These are phyloP conservation scores for Cyamopsis tetragonoloba DNA, from an alignment of 306 rosid species.

Conservation along the genomic window DNA sequence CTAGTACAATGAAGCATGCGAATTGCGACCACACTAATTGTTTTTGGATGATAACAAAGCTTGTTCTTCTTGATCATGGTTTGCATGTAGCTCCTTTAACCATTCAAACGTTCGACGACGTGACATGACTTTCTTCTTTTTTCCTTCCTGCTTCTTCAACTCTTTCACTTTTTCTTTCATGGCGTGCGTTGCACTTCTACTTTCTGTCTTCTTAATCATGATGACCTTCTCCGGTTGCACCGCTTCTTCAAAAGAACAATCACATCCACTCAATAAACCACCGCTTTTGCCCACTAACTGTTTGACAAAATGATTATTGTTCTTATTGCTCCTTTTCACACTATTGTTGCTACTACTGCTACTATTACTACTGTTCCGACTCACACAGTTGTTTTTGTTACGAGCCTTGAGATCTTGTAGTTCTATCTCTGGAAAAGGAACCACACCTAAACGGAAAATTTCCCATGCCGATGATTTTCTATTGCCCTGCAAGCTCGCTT, in stretches of 20 bases:
- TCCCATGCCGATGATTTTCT: constrained; percentile 72
- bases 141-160: constrained; percentile 42
- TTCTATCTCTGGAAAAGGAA: constrained; percentile 67
- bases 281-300: constrained; percentile 34
- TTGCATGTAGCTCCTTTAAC: constrained; percentile 70
- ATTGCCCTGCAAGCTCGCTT: constrained; percentile 33
- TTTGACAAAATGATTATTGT: constrained; percentile 26
- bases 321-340: background rate
- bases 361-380: constrained; percentile 48
- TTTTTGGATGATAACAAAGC: constrained; percentile 34
- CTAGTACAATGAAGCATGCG: constrained; percentile 23
- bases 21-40: background rate
- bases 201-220: constrained; percentile 25
- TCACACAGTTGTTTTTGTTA: constrained; percentile 29
- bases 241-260: constrained; percentile 51
- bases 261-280: constrained; percentile 59
- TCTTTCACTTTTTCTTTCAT: constrained; percentile 47
- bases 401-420: constrained; percentile 55
- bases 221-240: constrained; percentile 35
- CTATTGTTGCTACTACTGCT: constrained; percentile 26
- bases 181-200: constrained; percentile 40
- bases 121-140: constrained; percentile 59
- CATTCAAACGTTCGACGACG: constrained; percentile 78
- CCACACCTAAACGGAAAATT: constrained; percentile 67
- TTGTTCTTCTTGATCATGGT: constrained; percentile 20